phyloP scores from a whole-genome alignment of 176 grass and related monocot genomes.

The Guadua angustifolia region DNA sequence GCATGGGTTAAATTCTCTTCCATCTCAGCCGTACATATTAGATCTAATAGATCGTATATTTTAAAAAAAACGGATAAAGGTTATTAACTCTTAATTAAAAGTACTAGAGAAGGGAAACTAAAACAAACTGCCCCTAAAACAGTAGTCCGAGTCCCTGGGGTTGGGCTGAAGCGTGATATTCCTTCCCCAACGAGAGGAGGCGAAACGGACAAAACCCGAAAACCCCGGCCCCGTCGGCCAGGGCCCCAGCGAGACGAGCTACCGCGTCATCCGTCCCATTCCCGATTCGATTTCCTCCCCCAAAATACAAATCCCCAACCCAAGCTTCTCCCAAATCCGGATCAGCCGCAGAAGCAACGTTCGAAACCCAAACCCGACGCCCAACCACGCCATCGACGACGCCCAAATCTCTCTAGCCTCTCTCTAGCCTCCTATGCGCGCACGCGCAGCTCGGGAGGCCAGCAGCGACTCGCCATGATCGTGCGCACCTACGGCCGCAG shows the following conservation, averaged over 20 bases:
- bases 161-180: not conserved
- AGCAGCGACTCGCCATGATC: constrained; percentile 63
- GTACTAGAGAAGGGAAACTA: too few relatives aligned
- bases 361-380: constrained; percentile 38
- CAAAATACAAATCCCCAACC: not conserved
- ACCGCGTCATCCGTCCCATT: not conserved
- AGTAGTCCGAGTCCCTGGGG: too few relatives aligned
- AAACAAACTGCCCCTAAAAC: too few relatives aligned
- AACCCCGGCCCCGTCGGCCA: not conserved
- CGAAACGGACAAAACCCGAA: not conserved
- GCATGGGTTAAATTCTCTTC: too few relatives aligned
- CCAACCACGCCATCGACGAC: not conserved
- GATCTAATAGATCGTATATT: too few relatives aligned
- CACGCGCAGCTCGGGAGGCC: not conserved
- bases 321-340: constrained; percentile 44
- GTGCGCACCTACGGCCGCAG: constrained; percentile 90
- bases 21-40: too few relatives aligned
- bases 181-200: not conserved
- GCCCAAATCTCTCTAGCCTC: constrained; percentile 45
- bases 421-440: constrained; percentile 31
- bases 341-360: constrained; percentile 49
- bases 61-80: too few relatives aligned
- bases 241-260: not conserved
- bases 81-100: too few relatives aligned
- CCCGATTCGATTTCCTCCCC: not conserved